Base-by-base conservation (phyloP, 495 filamentous ascomycete genomes). In the Neurospora sp. region DNA sequence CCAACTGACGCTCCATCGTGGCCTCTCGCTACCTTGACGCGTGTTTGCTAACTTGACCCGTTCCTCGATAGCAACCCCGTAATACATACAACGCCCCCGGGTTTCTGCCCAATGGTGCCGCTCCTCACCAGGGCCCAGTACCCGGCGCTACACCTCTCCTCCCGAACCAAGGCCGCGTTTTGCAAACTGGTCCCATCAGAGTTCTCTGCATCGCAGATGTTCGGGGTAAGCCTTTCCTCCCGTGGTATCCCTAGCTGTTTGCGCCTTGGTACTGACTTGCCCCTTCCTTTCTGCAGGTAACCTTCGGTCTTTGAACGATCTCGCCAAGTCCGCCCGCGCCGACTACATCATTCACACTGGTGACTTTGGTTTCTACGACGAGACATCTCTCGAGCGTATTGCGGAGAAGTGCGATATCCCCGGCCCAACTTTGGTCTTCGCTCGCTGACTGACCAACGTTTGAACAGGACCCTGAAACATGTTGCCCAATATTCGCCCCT, bases 321-420 rank as follows among this genome's bases (percentile, higher is more conserved):
- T 98, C 71, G 96, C 96, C 73, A 94, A 91, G 81, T 90, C 94
- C 78, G 96, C 96, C 71, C 91, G 91, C 78, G 96, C 96, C 71
- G 93, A 97, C 83, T 92, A 97, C 81, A 96, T 99, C 78, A 92
- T 99, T 75, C 96, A 99, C 83, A 98, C 96, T 41, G 96, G 96
- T 79, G 96, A 99, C 80, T 99, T 99, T 80, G 96, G 96, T 71
- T 99, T 99, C 84, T 99, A 99, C 83, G 96, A 99, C 80, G 93
- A 96, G 70, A 92, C 90, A 48, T 99, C 96, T 11, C 85, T 99
- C 40, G 94, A 99, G 77, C 92, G 96, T 72, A 98, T 99, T 85
- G 96, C 96, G 10, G 96, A 99, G 81, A 99, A 99, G 96, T 99
- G 82, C 87, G 93, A 86, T 59, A 70, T 38, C 41, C n/a, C 11